phyloP scores from a whole-genome alignment of 2,329 filamentous ascomycete genomes.

The Zymoseptoria tritici region DNA sequence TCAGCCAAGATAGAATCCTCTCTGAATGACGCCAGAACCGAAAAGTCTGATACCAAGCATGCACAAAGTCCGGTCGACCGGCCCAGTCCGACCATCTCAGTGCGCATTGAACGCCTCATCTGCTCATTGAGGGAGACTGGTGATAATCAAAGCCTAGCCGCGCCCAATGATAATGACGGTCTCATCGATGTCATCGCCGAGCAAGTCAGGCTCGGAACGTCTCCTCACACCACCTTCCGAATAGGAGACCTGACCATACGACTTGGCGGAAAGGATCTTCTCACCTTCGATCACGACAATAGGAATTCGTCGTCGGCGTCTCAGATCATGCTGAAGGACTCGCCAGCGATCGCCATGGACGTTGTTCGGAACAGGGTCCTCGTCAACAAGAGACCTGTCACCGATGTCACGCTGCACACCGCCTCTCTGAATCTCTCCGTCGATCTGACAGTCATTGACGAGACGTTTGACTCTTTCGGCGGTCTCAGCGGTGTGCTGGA shows the following conservation, averaged over 20 bases:
- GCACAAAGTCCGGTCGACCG: not conserved
- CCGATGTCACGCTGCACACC: conserved; percentile 57
- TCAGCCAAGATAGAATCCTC: not conserved
- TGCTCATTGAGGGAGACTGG: not conserved
- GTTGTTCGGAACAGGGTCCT: conserved; percentile 15
- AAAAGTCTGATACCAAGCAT: not conserved
- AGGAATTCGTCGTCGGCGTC: conserved; percentile 12
- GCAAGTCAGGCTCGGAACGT: not conserved
- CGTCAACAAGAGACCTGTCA: conserved; percentile 17
- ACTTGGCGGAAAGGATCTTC: conserved; percentile 20
- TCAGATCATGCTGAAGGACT: conserved; percentile 9
- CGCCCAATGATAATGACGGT: not conserved
- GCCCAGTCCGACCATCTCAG: not conserved
- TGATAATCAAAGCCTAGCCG: not conserved
- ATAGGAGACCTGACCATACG: conserved; percentile 13
- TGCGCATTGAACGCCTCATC: not conserved
- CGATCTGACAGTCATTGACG: conserved; percentile 74
- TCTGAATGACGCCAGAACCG: not conserved
- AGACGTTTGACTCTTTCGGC: conserved; percentile 81
- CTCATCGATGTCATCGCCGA: conserved; percentile 8
- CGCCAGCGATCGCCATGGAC: conserved; percentile 17
- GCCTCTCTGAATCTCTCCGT: conserved; percentile 68
- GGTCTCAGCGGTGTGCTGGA: conserved; percentile 87
- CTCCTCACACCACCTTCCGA: not conserved
- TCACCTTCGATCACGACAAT: conserved; percentile 17